These are phyloP conservation scores for Silene conica DNA, from an alignment of 148 eudicot genomes.

Conservation along the genomic window DNA sequence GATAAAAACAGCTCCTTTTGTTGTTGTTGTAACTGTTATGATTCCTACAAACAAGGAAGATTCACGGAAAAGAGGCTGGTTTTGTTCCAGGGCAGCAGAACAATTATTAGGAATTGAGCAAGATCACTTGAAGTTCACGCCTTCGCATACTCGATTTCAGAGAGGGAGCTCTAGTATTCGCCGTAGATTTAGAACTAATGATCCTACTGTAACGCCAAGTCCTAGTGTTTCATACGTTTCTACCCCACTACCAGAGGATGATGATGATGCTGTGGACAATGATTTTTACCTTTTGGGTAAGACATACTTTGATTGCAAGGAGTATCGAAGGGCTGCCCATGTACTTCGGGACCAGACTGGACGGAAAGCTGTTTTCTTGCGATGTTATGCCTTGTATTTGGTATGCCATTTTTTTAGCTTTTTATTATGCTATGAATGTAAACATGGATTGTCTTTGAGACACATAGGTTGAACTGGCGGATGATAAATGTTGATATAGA, in stretches of 20 bases:
- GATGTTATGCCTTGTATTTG: conserved; percentile 88
- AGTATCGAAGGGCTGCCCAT: conserved; percentile 89
- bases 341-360: conserved; percentile 80
- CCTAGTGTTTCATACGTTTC: conserved; percentile 61
- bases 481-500: not conserved
- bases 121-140: conserved; percentile 83
- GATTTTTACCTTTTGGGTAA: conserved; percentile 85
- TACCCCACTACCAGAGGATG: conserved; percentile 59
- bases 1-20: not conserved
- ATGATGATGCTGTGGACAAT: conserved; percentile 54
- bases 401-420: conserved; percentile 39
- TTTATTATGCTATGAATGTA: conserved; percentile 1
- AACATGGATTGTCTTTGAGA: not conserved
- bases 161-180: conserved; percentile 86
- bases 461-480: not conserved
- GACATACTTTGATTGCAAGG: conserved; percentile 87
- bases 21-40: not conserved
- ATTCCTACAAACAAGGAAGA: not conserved
- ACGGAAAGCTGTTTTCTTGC: conserved; percentile 85
- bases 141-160: conserved; percentile 89
- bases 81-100: conserved; percentile 75
- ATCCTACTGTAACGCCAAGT: conserved; percentile 57
- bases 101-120: conserved; percentile 93
- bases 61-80: not conserved
- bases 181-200: conserved; percentile 64